phyloP scores from a whole-genome alignment of 164 flowering plant species.

The Sedum album region DNA sequence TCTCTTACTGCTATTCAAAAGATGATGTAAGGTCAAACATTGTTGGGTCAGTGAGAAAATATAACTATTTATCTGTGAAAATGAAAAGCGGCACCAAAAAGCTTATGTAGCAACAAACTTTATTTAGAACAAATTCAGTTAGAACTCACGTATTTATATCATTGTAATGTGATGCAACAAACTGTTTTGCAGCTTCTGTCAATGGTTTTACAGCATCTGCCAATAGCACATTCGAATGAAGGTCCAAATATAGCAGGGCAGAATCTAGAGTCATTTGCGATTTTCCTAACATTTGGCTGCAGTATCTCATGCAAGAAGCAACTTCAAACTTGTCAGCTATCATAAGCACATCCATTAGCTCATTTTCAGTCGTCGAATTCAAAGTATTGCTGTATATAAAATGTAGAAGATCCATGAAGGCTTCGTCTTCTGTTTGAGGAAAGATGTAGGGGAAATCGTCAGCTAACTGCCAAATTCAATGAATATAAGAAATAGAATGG shows the following conservation, averaged over 20 bases:
- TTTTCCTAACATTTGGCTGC: slow-evolving; percentile 30
- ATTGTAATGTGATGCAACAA: slow-evolving; percentile 10
- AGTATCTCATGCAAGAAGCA: slow-evolving; percentile 51
- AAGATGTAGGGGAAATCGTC: not conserved
- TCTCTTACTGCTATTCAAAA: slow-evolving; percentile 39
- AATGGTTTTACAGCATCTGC: slow-evolving; percentile 20
- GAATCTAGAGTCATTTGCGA: slow-evolving; percentile 41
- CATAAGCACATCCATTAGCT: slow-evolving; percentile 43
- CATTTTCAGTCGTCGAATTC: slow-evolving; percentile 20
- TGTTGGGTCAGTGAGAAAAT: slow-evolving; percentile 16
- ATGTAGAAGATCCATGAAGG: slow-evolving; percentile 41
- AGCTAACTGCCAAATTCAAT: not conserved
- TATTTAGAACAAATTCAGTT: not conserved
- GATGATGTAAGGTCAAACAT: slow-evolving; percentile 32
- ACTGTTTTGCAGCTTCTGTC: slow-evolving; percentile 17
- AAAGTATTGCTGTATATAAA: slow-evolving; percentile 39
- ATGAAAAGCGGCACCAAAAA: not conserved
- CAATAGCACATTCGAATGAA: slow-evolving; percentile 23
- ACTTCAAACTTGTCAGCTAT: slow-evolving; percentile 54
- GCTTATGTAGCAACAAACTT: not conserved
- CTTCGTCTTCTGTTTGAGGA: slow-evolving; percentile 32
- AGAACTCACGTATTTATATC: slow-evolving; percentile 14
- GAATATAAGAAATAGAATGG: not conserved
- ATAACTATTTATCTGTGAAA: not conserved
- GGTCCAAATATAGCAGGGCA: slow-evolving; percentile 48